phyloP scores from a whole-genome alignment of 2,329 filamentous ascomycete genomes.

The Ceratocystis papillata region DNA sequence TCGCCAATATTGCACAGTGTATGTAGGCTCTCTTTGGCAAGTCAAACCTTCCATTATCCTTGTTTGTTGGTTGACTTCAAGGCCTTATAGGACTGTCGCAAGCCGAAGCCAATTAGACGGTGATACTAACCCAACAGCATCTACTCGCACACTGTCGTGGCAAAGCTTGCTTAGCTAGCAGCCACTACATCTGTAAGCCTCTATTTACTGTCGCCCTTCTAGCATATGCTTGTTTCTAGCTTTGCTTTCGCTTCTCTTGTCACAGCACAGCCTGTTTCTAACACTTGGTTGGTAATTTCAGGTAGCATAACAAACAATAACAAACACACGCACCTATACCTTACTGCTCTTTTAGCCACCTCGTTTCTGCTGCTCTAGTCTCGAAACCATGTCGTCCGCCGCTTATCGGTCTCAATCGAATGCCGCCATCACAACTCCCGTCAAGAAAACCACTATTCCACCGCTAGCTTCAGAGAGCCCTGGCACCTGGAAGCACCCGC shows the following conservation, averaged over 20 bases:
- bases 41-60: too few species aligned
- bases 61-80: too few species aligned
- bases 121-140: not conserved
- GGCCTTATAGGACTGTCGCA: too few species aligned
- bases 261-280: not conserved
- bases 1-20: too few species aligned
- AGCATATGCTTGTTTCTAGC: not conserved
- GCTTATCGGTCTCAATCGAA: constrained; percentile 8
- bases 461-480: constrained; percentile 42
- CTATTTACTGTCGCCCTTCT: not conserved
- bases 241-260: not conserved
- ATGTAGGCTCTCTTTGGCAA: too few species aligned
- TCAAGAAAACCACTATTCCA: constrained; percentile 35
- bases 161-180: too few species aligned
- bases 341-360: not conserved
- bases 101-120: too few species aligned
- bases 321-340: not conserved
- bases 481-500: constrained; percentile 85
- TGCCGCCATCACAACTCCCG: constrained; percentile 30
- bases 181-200: not conserved
- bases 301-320: not conserved
- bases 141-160: not conserved
- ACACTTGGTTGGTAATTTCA: not conserved
- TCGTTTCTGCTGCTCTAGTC: not conserved
- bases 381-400: constrained; percentile 6